Evolutionary conservation across 306 rosid genomes (phyloP).

Genomic region (Cyamopsis tetragonoloba): DNA sequence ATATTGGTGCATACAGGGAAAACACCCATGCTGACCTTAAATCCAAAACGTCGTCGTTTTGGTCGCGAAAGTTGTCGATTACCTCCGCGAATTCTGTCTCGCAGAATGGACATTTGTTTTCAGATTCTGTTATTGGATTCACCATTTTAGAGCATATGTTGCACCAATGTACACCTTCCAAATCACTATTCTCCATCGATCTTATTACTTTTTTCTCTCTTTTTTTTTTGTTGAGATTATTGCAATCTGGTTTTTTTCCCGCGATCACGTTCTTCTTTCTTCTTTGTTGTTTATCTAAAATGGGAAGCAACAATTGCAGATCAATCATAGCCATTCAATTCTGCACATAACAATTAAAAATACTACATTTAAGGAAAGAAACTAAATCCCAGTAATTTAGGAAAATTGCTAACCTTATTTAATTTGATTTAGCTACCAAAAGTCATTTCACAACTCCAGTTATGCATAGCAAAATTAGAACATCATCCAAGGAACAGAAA

Average conservation of each 20-base stretch:
- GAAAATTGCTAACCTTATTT: slow-evolving; percentile 3
- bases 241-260: not conserved
- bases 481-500: not conserved
- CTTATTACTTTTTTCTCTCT: too few relatives aligned
- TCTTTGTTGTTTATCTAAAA: not conserved
- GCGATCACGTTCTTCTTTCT: not conserved
- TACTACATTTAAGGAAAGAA: too few relatives aligned
- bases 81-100: slow-evolving; percentile 31
- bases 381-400: not conserved
- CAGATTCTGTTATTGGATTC: slow-evolving; percentile 26
- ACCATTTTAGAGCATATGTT: slow-evolving; percentile 43
- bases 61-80: slow-evolving; percentile 27
- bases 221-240: too few relatives aligned
- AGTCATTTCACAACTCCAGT: not conserved
- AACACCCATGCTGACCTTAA: slow-evolving; percentile 39
- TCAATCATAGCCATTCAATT: slow-evolving; percentile 11
- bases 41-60: slow-evolving; percentile 18
- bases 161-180: slow-evolving; percentile 40
- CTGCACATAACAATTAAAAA: too few relatives aligned
- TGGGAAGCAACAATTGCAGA: not conserved
- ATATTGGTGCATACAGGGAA: slow-evolving; percentile 37
- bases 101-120: slow-evolving; percentile 42
- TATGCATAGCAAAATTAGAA: not conserved
- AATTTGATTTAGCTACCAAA: slow-evolving; percentile 1
- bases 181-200: slow-evolving; percentile 38